Conservation (phyloP, 768 basidiomycete species). For the Boletus bicolor region DNA sequence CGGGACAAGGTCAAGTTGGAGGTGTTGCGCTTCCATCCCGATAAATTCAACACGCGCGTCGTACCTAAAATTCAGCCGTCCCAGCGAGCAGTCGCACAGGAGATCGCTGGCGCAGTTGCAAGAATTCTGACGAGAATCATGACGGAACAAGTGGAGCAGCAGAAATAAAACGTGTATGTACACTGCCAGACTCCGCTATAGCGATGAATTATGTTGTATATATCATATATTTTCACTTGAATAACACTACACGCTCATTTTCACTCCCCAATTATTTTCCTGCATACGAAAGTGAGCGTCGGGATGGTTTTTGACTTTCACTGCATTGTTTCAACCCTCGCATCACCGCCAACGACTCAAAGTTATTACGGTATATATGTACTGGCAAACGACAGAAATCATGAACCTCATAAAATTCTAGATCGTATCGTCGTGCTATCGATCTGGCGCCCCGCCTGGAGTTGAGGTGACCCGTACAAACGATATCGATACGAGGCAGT, state of each 20-base stretch:
- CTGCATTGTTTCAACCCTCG: background rate
- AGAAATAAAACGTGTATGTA: background rate
- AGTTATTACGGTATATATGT: background rate
- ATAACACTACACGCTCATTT: conserved; percentile 7
- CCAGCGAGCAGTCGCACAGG: conserved; percentile 33
- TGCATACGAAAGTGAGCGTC: background rate
- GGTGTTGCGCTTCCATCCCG: conserved; percentile 53
- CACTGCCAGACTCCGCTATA: background rate
- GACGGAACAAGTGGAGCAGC: conserved; percentile 14
- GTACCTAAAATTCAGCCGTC: conserved; percentile 33
- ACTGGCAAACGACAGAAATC: background rate
- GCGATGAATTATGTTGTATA: background rate
- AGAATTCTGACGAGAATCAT: conserved; percentile 40
- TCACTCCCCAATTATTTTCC: background rate
- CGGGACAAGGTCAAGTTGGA: conserved; percentile 42
- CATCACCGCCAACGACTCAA: background rate
- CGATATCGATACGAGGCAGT: background rate
- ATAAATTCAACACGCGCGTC: conserved; percentile 44
- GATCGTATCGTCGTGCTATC: no score
- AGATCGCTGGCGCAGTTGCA: conserved; percentile 38
- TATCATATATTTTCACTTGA: background rate
- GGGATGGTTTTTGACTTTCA: background rate
- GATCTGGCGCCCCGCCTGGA: background rate
- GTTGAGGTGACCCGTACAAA: background rate
- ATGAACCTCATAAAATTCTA: background rate